These are phyloP conservation scores for Hypoxylon sp. DNA, from an alignment of 2,329 filamentous ascomycete genomes.

Conservation along the genomic window DNA sequence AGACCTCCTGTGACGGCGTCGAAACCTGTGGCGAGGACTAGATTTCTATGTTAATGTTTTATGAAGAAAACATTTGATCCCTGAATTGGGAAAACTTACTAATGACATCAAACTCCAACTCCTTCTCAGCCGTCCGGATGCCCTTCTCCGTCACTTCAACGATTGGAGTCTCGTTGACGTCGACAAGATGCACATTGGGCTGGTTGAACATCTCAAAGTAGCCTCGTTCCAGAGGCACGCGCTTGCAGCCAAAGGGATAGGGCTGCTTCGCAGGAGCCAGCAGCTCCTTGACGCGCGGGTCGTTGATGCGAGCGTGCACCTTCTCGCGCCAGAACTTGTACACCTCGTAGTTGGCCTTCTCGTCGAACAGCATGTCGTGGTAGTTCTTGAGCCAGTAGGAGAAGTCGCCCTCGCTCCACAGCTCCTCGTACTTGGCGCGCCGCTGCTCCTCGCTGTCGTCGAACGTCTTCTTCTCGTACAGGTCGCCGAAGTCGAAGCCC, in stretches of 20 bases:
- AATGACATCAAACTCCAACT: slow-evolving; percentile 46
- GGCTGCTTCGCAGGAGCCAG: slow-evolving; percentile 62
- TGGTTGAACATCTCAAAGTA: slow-evolving; percentile 49
- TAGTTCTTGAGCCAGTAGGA: slow-evolving; percentile 63
- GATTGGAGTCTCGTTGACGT: slow-evolving; percentile 41
- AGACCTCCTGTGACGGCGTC: slow-evolving; percentile 54
- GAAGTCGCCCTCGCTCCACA: slow-evolving; percentile 64
- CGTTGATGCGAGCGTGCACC: slow-evolving; percentile 57
- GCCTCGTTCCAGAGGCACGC: slow-evolving; percentile 44
- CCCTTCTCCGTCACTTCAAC: slow-evolving; percentile 38
- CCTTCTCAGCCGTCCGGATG: slow-evolving; percentile 39
- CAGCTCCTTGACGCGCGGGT: slow-evolving; percentile 58
- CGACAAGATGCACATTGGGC: slow-evolving; percentile 47
- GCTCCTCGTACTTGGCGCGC: slow-evolving; percentile 56
- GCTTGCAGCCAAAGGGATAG: slow-evolving; percentile 64
- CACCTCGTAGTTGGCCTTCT: slow-evolving; percentile 59
- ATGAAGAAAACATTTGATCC: not conserved
- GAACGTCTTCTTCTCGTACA: slow-evolving; percentile 63
- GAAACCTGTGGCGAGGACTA: slow-evolving; percentile 54
- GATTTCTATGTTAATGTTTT: not conserved
- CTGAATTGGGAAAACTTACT: slow-evolving; percentile 16
- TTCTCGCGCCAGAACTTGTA: slow-evolving; percentile 66
- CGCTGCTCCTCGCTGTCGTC: slow-evolving; percentile 61
- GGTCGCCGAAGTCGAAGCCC: slow-evolving; percentile 66
- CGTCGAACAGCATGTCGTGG: slow-evolving; percentile 58